Conservation (phyloP, 805 yeast genomes). For the Starmerella davenportii region DNA sequence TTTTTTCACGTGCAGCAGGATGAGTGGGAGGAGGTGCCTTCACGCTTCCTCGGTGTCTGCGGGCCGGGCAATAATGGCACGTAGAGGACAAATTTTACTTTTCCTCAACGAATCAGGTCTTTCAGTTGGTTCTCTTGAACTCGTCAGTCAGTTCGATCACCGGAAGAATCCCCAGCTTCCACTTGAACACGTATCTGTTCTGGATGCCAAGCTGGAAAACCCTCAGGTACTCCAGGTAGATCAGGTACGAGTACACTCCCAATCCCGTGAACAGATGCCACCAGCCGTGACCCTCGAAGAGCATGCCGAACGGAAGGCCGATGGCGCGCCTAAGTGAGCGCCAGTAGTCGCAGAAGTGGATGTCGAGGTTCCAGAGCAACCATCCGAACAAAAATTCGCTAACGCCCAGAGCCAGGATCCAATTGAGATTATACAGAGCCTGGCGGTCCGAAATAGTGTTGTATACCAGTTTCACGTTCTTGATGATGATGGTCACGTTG, state of each 20-base stretch:
- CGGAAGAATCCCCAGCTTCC: conserved; percentile 38
- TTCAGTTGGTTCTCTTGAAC: too few species aligned
- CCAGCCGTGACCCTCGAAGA: conserved; percentile 92
- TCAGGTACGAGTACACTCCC: conserved; percentile 73
- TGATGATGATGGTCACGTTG: conserved; percentile 52
- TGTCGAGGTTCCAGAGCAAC: conserved; percentile 76
- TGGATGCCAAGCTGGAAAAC: conserved; percentile 44
- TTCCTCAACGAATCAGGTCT: too few species aligned
- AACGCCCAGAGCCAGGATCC: conserved; percentile 43
- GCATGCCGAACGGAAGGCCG: conserved; percentile 72
- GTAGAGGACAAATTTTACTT: too few species aligned
- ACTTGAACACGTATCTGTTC: conserved; percentile 36
- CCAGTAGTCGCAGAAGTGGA: conserved; percentile 51
- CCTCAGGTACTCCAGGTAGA: conserved; percentile 59
- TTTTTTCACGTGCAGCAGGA: too few species aligned
- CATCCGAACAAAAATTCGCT: conserved; percentile 55
- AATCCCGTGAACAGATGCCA: conserved; percentile 64
- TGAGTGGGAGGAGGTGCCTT: too few species aligned
- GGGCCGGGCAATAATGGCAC: too few species aligned
- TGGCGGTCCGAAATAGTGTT: conserved; percentile 29
- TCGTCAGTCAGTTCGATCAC: conserved; percentile 9
- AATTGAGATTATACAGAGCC: conserved; percentile 34
- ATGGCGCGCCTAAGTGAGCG: conserved; percentile 39
- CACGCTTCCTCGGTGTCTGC: too few species aligned
- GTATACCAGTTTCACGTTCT: conserved; percentile 36